Conservation (phyloP, 2,329 filamentous ascomycete genomes). For the Thelonectria olida region DNA sequence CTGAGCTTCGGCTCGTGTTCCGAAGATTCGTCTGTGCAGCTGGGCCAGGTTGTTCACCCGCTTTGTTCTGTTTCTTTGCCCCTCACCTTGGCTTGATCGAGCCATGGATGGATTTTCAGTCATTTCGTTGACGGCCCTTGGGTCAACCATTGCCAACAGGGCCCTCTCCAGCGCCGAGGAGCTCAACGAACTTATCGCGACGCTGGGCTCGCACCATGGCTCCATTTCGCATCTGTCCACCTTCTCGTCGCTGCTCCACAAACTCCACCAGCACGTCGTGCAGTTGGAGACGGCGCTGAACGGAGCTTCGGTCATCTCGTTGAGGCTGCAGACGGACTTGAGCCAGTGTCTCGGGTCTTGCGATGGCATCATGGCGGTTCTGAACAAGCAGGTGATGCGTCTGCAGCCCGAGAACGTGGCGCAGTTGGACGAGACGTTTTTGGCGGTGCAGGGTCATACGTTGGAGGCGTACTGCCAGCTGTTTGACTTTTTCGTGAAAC, state of each 20-base stretch:
- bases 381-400: slow-evolving; percentile 48
- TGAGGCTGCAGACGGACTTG: slow-evolving; percentile 41
- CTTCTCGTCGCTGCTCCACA: slow-evolving; percentile 36
- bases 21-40: slow-evolving; percentile 1
- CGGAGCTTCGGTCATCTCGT: slow-evolving; percentile 39
- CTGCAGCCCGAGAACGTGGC: slow-evolving; percentile 38
- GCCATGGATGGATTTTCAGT: slow-evolving; percentile 48
- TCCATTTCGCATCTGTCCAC: slow-evolving; percentile 31
- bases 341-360: slow-evolving; percentile 41
- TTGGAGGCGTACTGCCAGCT: slow-evolving; percentile 38
- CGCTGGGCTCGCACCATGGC: slow-evolving; percentile 20
- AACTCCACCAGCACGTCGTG: slow-evolving; percentile 36
- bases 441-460: slow-evolving; percentile 36
- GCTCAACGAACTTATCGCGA: slow-evolving; percentile 39
- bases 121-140: slow-evolving; percentile 44
- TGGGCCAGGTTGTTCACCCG: background rate
- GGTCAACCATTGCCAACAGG: slow-evolving; percentile 43
- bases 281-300: slow-evolving; percentile 40
- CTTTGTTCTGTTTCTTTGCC: background rate
- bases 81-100: background rate
- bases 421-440: slow-evolving; percentile 37
- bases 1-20: background rate
- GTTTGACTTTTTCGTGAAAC: slow-evolving; percentile 35
- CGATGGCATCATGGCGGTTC: slow-evolving; percentile 39
- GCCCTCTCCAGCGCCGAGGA: slow-evolving; percentile 42